Percentiles rank a stretch among this genome's conserved stretches.
phyloP scores from a whole-genome alignment of 2,329 filamentous ascomycete genomes.

The Dothideomycetes sp. region DNA sequence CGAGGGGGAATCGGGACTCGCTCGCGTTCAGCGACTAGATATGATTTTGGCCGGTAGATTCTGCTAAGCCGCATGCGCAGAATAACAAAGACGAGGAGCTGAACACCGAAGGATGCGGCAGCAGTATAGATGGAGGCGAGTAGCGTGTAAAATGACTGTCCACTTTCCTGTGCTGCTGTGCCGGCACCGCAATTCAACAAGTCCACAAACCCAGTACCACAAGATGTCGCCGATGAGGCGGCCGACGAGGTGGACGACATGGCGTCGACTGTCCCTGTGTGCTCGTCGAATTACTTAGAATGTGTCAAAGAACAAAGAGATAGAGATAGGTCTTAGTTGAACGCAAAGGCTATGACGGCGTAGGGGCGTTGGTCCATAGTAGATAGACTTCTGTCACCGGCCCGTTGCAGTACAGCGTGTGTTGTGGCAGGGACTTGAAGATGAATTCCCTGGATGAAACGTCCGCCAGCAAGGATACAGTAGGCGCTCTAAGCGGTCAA shows the following conservation, averaged over 20 bases:
- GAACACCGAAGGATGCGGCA: slow-evolving; percentile 24
- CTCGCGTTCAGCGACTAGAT: slow-evolving; percentile 74
- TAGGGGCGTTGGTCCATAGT: too few species aligned
- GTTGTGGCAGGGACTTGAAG: too few species aligned
- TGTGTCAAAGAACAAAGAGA: too few species aligned
- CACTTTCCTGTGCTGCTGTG: background rate
- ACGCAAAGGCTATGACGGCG: too few species aligned
- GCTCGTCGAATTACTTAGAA: too few species aligned
- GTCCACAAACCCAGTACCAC: background rate
- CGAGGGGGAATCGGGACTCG: slow-evolving; percentile 63
- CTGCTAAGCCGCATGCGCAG: slow-evolving; percentile 67
- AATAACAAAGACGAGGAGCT: slow-evolving; percentile 60
- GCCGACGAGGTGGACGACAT: slow-evolving; percentile 1
- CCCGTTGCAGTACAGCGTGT: too few species aligned
- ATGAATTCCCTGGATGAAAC: too few species aligned
- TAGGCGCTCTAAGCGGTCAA: too few species aligned
- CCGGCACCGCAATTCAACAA: slow-evolving; percentile 1
- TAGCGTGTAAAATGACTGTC: slow-evolving; percentile 22
- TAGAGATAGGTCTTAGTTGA: too few species aligned
- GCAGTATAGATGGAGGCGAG: slow-evolving; percentile 25
- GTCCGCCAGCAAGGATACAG: too few species aligned
- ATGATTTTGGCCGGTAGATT: slow-evolving; percentile 85
- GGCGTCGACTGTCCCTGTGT: background rate
- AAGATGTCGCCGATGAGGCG: background rate
- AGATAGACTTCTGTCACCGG: too few species aligned